Evolutionary conservation across 106 monocot genomes (phyloP).

Genomic region (Agapanthus africanus): DNA sequence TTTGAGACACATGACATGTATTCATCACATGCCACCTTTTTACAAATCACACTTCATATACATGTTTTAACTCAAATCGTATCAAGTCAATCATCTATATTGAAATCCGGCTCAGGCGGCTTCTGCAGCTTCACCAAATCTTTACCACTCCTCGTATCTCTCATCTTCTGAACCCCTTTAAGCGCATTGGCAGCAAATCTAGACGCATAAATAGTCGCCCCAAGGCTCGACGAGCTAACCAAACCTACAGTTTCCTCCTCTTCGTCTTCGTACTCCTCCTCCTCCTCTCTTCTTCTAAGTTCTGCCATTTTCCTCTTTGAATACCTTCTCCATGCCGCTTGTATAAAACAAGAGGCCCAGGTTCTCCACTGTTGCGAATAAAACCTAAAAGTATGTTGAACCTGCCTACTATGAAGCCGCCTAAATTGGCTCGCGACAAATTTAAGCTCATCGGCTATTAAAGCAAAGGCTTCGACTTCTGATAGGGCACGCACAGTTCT

Average conservation of each 20-base stretch:
- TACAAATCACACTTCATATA: too few species aligned
- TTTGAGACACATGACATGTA: too few species aligned
- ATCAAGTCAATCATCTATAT: constrained; percentile 25
- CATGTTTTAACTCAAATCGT: too few species aligned
- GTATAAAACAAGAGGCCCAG: constrained; percentile 75
- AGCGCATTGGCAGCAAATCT: constrained; percentile 67
- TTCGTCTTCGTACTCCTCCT: constrained; percentile 14
- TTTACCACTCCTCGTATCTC: constrained; percentile 22
- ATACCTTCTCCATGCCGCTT: constrained; percentile 71
- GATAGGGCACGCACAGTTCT: constrained; percentile 60
- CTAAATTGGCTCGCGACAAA: constrained; percentile 74
- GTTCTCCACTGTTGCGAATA: constrained; percentile 90
- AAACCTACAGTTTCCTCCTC: constrained; percentile 2
- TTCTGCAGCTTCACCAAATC: constrained; percentile 32
- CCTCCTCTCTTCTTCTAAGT: constrained; percentile 27
- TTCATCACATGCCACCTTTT: too few species aligned
- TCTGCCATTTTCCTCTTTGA: constrained; percentile 50
- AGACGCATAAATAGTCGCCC: constrained; percentile 48
- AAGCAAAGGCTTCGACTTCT: constrained; percentile 72
- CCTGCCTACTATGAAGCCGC: constrained; percentile 53
- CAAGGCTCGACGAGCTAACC: constrained; percentile 23
- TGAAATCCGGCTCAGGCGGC: constrained; percentile 45
- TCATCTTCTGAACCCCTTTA: constrained; percentile 31
- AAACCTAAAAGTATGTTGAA: constrained; percentile 74
- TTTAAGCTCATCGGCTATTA: constrained; percentile 59